Evolutionary conservation across 1,139 yeast genomes (phyloP).

Genomic region (Scheffersomyces cryptocercus): DNA sequence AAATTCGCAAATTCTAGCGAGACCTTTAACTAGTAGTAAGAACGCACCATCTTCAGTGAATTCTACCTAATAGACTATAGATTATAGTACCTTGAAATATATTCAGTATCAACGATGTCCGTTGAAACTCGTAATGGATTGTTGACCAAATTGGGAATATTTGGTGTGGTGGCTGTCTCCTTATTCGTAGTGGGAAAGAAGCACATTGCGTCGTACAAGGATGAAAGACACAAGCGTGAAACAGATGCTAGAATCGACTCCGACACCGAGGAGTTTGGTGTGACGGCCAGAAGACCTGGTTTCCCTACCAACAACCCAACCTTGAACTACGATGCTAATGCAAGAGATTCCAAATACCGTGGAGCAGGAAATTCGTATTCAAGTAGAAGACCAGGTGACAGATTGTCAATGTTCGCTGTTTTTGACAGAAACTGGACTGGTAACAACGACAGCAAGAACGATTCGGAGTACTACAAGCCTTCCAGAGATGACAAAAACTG

Average conservation of each 20-base stretch:
- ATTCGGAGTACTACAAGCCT: not conserved
- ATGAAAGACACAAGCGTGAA: slow-evolving; percentile 37
- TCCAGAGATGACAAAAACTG: not conserved
- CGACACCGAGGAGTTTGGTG: slow-evolving; percentile 32
- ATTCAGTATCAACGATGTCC: slow-evolving; percentile 7
- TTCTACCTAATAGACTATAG: too few relatives aligned
- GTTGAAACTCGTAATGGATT: slow-evolving; percentile 41
- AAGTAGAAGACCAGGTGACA: slow-evolving; percentile 44
- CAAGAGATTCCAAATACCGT: slow-evolving; percentile 61
- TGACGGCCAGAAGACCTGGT: slow-evolving; percentile 35
- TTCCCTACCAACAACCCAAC: slow-evolving; percentile 33
- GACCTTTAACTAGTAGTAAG: too few relatives aligned
- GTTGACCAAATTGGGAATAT: slow-evolving; percentile 36
- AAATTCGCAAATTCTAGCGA: too few relatives aligned
- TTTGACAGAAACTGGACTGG: slow-evolving; percentile 22
- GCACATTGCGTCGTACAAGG: slow-evolving; percentile 38
- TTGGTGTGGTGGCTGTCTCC: slow-evolving; percentile 32
- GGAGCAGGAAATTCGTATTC: slow-evolving; percentile 66
- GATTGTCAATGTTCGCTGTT: slow-evolving; percentile 36
- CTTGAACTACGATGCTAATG: slow-evolving; percentile 21
- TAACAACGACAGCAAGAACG: slow-evolving; percentile 5
- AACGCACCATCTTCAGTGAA: too few relatives aligned
- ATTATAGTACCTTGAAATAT: too few relatives aligned
- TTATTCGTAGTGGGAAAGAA: slow-evolving; percentile 37
- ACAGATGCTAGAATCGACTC: slow-evolving; percentile 41